phyloP scores from a whole-genome alignment of 1,284 basidiomycete genomes.

The Microbotryum violaceum region DNA sequence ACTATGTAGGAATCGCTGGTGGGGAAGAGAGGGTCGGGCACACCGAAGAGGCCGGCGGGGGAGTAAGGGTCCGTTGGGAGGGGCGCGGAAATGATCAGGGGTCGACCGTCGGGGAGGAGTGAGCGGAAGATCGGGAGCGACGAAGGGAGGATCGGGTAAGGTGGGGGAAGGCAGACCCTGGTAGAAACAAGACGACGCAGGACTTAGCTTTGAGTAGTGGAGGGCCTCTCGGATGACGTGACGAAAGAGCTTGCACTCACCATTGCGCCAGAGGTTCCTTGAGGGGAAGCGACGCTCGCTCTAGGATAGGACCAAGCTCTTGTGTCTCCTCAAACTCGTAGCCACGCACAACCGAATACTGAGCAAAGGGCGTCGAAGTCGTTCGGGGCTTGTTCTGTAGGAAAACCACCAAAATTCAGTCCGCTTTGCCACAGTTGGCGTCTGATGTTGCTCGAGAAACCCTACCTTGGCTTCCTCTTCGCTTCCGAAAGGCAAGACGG shows the following conservation, averaged over 20 bases:
- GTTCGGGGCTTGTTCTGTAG: neutral
- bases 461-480: neutral
- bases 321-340: conserved; percentile 22
- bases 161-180: conserved; percentile 23
- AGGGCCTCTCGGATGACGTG: neutral
- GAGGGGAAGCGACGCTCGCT: conserved; percentile 7
- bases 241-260: conserved; percentile 2
- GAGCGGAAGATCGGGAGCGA: conserved; percentile 20
- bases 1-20: conserved; percentile 2
- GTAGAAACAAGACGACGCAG: no score
- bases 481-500: neutral
- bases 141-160: conserved; percentile 17
- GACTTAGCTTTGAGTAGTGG: neutral
- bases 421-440: no score
- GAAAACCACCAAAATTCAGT: conserved; percentile 5
- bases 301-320: conserved; percentile 21
- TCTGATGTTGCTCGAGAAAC: neutral
- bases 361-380: conserved; percentile 12
- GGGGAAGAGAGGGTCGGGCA: conserved; percentile 16
- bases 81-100: conserved; percentile 12
- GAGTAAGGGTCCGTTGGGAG: conserved; percentile 9
- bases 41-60: conserved; percentile 11
- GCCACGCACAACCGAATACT: conserved; percentile 22
- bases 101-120: conserved; percentile 21
- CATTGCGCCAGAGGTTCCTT: conserved; percentile 22